Base-by-base conservation (phyloP, 805 yeast species). In the Alloascoidea hylecoeti region DNA sequence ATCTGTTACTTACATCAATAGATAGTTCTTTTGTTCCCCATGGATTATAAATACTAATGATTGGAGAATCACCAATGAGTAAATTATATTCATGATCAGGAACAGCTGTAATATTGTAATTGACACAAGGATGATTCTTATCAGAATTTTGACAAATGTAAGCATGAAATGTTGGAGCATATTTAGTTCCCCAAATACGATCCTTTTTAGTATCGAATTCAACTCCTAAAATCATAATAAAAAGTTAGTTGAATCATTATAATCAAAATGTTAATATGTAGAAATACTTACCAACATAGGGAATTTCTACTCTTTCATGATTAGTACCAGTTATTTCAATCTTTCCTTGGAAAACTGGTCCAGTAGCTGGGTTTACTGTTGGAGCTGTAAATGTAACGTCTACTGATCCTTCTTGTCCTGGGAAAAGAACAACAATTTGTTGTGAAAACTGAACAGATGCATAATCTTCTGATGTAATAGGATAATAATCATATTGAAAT, bases 1-100 rank as follows among this genome's bases (percentile, higher is more conserved):
- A n/a, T n/a, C n/a, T n/a, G n/a, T n/a, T n/a, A n/a, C 30, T 23
- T 23, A 23, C 30, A 23, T 23, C 30, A n/a, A 23, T 23, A 23
- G 30, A 23, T 9, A 23, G n/a, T n/a, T 23, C 30, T 23, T 23
- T 23, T 9, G 13, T 23, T 9, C 13, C 30, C 30, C 30, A 23
- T 23, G 30, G 30, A n/a, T 9, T 9, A 23, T 23, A 9, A n/a
- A 23, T 23, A 23, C n/a, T 9, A 23, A 23, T n/a, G 13, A 9
- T 9, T 9, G 30, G 30, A 9, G 30, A 9, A 23, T 23, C 9
- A 23, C n/a, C n/a, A n/a, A n/a, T n/a, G n/a, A n/a, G n/a, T n/a
- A n/a, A n/a, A n/a, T n/a, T n/a, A n/a, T n/a, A n/a, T n/a, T n/a
- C n/a, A n/a, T n/a, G n/a, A n/a, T n/a, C n/a, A n/a, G n/a, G n/a